Conservation (phyloP, 1,284 basidiomycete genomes). For the Mycena citricolor region DNA sequence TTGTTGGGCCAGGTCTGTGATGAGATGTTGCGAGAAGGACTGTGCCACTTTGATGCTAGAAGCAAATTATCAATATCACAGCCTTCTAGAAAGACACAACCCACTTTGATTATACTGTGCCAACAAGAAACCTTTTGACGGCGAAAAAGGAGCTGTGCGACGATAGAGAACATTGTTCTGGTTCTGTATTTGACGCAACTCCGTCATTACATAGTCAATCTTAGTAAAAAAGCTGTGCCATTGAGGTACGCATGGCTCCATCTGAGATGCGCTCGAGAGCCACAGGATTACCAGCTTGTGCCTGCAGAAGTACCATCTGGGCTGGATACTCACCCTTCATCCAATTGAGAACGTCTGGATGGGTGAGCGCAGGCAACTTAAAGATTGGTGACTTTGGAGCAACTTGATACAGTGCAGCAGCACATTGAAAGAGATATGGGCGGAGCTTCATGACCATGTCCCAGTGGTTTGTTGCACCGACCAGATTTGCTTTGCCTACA, state of each 20-base stretch:
- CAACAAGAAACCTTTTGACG: slow-evolving; percentile 3
- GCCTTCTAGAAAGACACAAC: neutral
- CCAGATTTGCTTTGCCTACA: neutral
- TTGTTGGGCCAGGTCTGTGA: too few relatives aligned
- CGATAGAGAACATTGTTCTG: slow-evolving; percentile 1
- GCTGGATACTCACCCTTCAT: slow-evolving; percentile 7
- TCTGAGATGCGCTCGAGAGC: slow-evolving; percentile 3
- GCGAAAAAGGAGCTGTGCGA: slow-evolving; percentile 4
- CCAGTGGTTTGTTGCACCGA: slow-evolving; percentile 4
- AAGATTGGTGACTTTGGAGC: slow-evolving; percentile 10
- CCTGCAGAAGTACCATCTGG: slow-evolving; percentile 3
- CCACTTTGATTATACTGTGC: slow-evolving; percentile 1
- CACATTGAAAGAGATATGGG: slow-evolving; percentile 9
- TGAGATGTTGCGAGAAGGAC: too few relatives aligned
- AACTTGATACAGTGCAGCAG: slow-evolving; percentile 8
- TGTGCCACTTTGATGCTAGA: too few relatives aligned
- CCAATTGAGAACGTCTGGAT: slow-evolving; percentile 14
- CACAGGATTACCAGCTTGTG: neutral
- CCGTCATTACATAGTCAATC: neutral
- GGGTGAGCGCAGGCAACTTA: slow-evolving; percentile 7
- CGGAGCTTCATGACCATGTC: too few relatives aligned
- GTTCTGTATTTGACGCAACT: neutral
- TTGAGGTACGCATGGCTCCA: neutral
- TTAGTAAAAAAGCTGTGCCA: neutral
- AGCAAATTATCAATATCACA: too few relatives aligned